These are phyloP conservation scores for Exidia glandulosa DNA, from an alignment of 768 basidiomycete genomes.

Conservation along the genomic window DNA sequence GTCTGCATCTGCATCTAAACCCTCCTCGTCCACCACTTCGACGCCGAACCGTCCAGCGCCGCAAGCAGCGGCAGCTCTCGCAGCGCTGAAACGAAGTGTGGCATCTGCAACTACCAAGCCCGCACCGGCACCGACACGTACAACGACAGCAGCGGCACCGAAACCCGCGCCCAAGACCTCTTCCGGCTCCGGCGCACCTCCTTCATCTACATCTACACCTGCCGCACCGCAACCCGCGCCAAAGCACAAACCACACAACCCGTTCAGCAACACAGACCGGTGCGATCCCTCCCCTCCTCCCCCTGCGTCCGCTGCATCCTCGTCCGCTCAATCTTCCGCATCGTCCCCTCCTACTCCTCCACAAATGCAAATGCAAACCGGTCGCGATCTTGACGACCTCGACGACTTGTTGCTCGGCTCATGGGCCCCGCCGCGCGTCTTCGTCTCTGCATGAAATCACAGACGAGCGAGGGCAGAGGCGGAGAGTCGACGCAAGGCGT, in stretches of 20 bases:
- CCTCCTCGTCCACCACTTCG: conserved; percentile 10
- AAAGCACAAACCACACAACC: conserved; percentile 13
- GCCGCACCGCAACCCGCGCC: conserved; percentile 1
- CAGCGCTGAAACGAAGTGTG: conserved; percentile 27
- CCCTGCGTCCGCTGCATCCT: conserved; percentile 44
- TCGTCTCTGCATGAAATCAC: conserved; percentile 2
- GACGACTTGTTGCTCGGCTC: background rate
- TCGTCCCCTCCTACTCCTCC: conserved; percentile 15
- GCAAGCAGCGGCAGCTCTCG: conserved; percentile 22
- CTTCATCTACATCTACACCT: conserved; percentile 3
- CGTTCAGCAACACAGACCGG: conserved; percentile 48
- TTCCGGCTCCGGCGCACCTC: background rate
- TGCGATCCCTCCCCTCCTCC: conserved; percentile 29
- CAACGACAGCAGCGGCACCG: conserved; percentile 7
- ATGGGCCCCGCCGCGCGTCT: conserved; percentile 1
- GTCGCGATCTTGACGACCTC: background rate
- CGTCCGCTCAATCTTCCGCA: conserved; percentile 32
- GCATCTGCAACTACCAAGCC: conserved; percentile 23
- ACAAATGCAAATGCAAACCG: too few species aligned
- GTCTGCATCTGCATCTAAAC: conserved; percentile 8
- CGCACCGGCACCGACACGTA: conserved; percentile 23
- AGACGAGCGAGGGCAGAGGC: background rate
- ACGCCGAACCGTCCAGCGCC: conserved; percentile 11
- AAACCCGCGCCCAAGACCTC: conserved; percentile 11
- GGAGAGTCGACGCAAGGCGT: background rate